Evolutionary conservation across 1,284 basidiomycete species (phyloP).

Genomic region (Melampsora americana): DNA sequence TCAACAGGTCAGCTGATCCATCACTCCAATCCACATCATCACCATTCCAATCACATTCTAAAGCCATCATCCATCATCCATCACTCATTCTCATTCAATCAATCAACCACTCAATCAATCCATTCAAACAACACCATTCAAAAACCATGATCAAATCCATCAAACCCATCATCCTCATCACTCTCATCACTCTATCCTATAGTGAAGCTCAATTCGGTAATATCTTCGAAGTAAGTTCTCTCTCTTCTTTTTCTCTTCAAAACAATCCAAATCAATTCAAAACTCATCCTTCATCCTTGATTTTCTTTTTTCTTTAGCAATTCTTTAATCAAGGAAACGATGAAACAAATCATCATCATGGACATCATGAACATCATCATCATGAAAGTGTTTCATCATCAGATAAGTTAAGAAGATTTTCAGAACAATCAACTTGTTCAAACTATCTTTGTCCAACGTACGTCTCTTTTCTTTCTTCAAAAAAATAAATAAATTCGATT

Average conservation of each 20-base stretch:
- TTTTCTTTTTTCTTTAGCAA: slow-evolving; percentile 3
- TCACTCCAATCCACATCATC: too few relatives aligned
- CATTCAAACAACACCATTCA: too few relatives aligned
- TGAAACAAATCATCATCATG: not conserved
- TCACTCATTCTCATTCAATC: not conserved
- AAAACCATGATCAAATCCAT: too few relatives aligned
- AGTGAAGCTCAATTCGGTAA: slow-evolving; percentile 22
- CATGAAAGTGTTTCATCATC: not conserved
- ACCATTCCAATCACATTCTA: not conserved
- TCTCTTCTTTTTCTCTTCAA: not conserved
- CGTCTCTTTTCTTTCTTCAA: not conserved
- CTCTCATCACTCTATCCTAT: not conserved
- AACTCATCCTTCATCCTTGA: not conserved
- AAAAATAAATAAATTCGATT: not conserved
- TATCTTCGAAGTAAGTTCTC: slow-evolving; percentile 23
- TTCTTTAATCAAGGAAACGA: slow-evolving; percentile 28
- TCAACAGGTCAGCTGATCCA: not conserved
- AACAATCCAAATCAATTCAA: not conserved
- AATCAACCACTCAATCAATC: too few relatives aligned
- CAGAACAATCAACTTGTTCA: slow-evolving; percentile 13
- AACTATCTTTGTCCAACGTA: slow-evolving; percentile 36
- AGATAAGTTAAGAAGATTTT: not conserved
- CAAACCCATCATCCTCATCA: too few relatives aligned
- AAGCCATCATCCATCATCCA: not conserved
- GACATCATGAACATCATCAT: slow-evolving; percentile 1